These are phyloP conservation scores for Leccinum cinnamomeum DNA, from an alignment of 1,284 basidiomycete genomes.

Conservation along the genomic window DNA sequence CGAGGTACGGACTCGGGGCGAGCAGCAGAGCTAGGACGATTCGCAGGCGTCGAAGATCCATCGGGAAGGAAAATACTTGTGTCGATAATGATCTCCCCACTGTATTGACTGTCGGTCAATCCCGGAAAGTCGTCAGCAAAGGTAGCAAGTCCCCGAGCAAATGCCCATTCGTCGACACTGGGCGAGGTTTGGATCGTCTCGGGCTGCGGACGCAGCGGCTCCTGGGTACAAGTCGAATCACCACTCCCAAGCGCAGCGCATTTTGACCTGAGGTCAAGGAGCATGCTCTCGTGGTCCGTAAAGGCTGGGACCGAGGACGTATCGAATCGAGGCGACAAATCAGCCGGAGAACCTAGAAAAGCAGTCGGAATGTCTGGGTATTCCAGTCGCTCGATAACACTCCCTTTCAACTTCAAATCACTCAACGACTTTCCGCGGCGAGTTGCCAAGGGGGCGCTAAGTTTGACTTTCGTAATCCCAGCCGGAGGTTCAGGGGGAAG, in stretches of 20 bases:
- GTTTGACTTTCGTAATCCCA: slow-evolving; percentile 1
- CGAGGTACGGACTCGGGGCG: not conserved
- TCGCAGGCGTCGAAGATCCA: slow-evolving; percentile 15
- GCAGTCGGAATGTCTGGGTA: slow-evolving; percentile 65
- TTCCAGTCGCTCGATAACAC: slow-evolving; percentile 29
- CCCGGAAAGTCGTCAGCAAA: slow-evolving; percentile 12
- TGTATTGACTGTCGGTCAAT: slow-evolving; percentile 5
- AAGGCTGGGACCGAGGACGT: slow-evolving; percentile 27
- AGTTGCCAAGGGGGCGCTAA: slow-evolving; percentile 42
- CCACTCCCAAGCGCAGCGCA: slow-evolving; percentile 35
- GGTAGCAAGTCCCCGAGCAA: slow-evolving; percentile 20
- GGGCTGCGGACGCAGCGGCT: slow-evolving; percentile 12
- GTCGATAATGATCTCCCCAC: slow-evolving; percentile 4
- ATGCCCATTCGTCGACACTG: slow-evolving; percentile 26
- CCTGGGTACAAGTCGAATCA: slow-evolving; percentile 19
- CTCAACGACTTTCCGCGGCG: slow-evolving; percentile 53
- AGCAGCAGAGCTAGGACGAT: not conserved
- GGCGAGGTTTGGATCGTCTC: slow-evolving; percentile 5
- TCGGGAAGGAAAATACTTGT: slow-evolving; percentile 14
- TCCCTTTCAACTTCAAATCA: slow-evolving; percentile 39
- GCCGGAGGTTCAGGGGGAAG: slow-evolving; percentile 1
- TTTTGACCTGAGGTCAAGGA: slow-evolving; percentile 46
- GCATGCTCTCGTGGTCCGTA: slow-evolving; percentile 56
- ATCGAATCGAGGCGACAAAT: slow-evolving; percentile 45
- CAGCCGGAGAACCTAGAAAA: slow-evolving; percentile 55